Evolutionary conservation across 129 eudicot genomes (phyloP).

Genomic region (Solidago caesia): DNA sequence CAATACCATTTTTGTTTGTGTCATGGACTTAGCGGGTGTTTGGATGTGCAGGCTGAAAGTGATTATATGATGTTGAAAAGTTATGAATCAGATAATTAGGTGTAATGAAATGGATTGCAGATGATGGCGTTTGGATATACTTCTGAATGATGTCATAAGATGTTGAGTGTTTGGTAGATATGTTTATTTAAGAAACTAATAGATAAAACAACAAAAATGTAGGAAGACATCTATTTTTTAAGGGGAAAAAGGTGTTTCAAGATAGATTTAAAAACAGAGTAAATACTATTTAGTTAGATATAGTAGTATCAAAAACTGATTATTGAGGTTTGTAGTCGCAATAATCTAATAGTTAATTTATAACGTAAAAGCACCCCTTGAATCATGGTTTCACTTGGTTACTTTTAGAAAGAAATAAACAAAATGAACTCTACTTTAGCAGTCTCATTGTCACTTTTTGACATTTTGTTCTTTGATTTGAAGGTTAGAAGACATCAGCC

Average conservation of each 20-base stretch:
- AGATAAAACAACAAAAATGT: background rate
- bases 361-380: background rate
- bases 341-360: background rate
- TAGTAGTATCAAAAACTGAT: background rate
- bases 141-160: no score
- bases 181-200: background rate
- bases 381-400: background rate
- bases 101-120: background rate
- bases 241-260: background rate
- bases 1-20: background rate
- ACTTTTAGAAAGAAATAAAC: background rate
- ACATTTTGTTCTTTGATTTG: constrained; percentile 3
- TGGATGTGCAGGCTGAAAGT: background rate
- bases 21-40: background rate
- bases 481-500: constrained; percentile 90
- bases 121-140: no score
- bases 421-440: background rate
- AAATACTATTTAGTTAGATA: background rate
- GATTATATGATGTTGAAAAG: background rate
- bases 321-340: background rate
- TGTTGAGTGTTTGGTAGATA: no score
- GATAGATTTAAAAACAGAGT: background rate
- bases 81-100: background rate
- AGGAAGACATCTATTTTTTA: background rate
- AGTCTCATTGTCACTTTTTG: background rate